Base-by-base conservation (phyloP, 1,139 yeast genomes). In the Magnusiomyces fungicola region DNA sequence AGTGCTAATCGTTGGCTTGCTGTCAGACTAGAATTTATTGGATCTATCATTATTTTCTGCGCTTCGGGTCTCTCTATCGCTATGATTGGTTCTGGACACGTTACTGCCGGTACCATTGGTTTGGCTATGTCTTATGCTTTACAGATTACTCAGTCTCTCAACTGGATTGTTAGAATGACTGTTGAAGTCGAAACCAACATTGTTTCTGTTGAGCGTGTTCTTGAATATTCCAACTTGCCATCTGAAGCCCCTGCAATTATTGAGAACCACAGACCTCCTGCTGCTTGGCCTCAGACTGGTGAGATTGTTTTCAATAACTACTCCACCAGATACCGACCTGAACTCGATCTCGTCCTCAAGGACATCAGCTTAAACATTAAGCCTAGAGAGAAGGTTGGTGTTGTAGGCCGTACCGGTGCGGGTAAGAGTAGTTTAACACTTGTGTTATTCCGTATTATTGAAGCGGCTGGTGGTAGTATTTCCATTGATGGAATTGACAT, bases 101-200 rank as follows among this genome's bases (percentile, higher is more conserved):
- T 48, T 29, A 79, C 90, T 22, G 89, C 97, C 18, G 97, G 97
- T 69, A 71, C 85, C 64, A 90, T 90, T 62, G 98, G 97, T 74
- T 74, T 92, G 59, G 85, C 96, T 23, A 86, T 92, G 56, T 84
- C 95, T 43, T 92, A 92, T 66, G 92, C 97, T 3, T 75, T 92
- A 58, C 96, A 89, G 67, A 78, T 89, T 54, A 92, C 97, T 0
- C 97, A 90, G 68, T 77, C 96, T 0, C 76, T 92, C 68, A 90
- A 90, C 68, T 90, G 97, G 97, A 88, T 90, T 67, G 97, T 92
- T 33, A 78, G 97, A 69, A 90, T 90, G 97, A 88, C 96, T 0
- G 97, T 90, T 50, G 97, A 90, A 61, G 96, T 92, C 48, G 98
- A 92, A 65, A 88, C 97, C 12, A 90, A 90, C 66, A 90, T 92